A percentile compares a stretch with the other conserved stretches of the same genome.
Conservation (phyloP, 2,329 filamentous ascomycete genomes). For the Colletotrichum zoysiae region DNA sequence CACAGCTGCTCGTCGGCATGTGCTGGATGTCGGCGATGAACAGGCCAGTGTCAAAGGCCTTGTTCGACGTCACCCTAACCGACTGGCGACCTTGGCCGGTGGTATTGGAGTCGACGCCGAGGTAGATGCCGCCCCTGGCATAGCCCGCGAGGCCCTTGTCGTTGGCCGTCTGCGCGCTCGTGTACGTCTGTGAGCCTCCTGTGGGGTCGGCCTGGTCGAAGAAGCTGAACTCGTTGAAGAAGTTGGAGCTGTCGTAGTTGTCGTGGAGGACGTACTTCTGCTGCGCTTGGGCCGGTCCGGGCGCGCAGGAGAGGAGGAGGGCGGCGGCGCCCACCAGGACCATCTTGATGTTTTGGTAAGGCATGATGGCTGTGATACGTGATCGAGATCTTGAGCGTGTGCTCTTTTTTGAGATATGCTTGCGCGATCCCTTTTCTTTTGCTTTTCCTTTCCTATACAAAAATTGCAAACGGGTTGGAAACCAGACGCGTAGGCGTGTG, state of each 20-base stretch:
- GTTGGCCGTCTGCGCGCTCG: constrained; percentile 69
- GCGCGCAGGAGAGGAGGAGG: constrained; percentile 21
- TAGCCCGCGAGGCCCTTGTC: constrained; percentile 69
- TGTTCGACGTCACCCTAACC: constrained; percentile 76
- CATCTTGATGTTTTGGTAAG: constrained; percentile 33
- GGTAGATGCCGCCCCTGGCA: constrained; percentile 68
- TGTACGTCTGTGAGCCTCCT: constrained; percentile 79
- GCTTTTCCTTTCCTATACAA: constrained; percentile 1
- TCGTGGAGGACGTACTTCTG: constrained; percentile 60
- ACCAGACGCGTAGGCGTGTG: neutral
- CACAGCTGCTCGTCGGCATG: constrained; percentile 80
- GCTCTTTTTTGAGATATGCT: neutral
- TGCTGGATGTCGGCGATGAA: constrained; percentile 80
- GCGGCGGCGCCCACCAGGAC: constrained; percentile 33
- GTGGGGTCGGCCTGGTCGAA: constrained; percentile 75
- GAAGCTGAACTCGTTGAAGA: constrained; percentile 69
- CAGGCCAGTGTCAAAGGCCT: constrained; percentile 75
- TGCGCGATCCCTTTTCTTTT: constrained; percentile 2
- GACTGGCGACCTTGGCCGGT: constrained; percentile 73
- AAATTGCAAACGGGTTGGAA: constrained; percentile 2
- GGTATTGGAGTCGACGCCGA: constrained; percentile 77
- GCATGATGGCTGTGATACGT: constrained; percentile 19
- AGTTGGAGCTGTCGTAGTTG: constrained; percentile 65
- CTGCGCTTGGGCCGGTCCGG: constrained; percentile 45
- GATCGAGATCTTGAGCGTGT: constrained; percentile 11